Evolutionary conservation across 345 rosid species (phyloP).

Genomic region (Eucalyptus viminalis): DNA sequence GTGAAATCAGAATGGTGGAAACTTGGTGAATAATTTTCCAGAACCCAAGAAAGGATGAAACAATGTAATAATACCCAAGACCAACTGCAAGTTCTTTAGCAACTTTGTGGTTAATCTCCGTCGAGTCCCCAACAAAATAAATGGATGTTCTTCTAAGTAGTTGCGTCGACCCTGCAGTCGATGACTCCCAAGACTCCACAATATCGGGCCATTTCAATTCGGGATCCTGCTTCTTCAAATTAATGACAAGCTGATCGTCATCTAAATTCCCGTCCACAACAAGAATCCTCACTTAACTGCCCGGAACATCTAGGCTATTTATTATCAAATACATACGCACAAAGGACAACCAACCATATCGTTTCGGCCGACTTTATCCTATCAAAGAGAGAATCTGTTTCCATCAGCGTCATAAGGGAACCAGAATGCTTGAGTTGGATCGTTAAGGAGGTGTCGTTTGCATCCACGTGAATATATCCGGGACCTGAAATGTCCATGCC

Average conservation of each 20-base stretch:
- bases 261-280: constrained; percentile 52
- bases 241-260: constrained; percentile 68
- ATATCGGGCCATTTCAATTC: constrained; percentile 84
- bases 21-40: not conserved
- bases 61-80: constrained; percentile 43
- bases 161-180: constrained; percentile 59
- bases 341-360: constrained; percentile 43
- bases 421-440: constrained; percentile 41
- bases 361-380: constrained; percentile 68
- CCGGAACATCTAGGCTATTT: not conserved
- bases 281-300: not conserved
- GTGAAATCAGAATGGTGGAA: not conserved
- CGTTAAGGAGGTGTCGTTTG: constrained; percentile 47
- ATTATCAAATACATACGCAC: not conserved
- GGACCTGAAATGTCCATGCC: constrained; percentile 24
- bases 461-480: constrained; percentile 64
- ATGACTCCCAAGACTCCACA: constrained; percentile 84
- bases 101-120: constrained; percentile 71
- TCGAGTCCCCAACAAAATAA: constrained; percentile 61
- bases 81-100: constrained; percentile 75
- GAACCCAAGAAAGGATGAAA: not conserved
- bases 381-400: constrained; percentile 58
- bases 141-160: constrained; percentile 80
- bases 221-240: constrained; percentile 73
- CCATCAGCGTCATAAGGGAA: constrained; percentile 34